phyloP scores from a whole-genome alignment of 2,329 filamentous ascomycete species.

The Diaporthe aspalathi region DNA sequence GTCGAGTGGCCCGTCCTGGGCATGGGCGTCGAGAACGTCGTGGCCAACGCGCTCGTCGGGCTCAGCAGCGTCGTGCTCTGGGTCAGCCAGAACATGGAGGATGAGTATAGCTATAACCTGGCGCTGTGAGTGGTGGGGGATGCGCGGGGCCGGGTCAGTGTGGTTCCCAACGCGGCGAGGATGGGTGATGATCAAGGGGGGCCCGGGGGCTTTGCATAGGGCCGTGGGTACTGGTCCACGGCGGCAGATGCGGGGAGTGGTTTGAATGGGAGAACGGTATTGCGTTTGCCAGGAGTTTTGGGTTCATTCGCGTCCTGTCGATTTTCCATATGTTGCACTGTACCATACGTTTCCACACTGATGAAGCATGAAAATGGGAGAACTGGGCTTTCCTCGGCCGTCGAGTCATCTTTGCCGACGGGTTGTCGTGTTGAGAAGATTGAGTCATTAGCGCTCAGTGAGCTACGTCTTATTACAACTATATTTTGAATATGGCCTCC shows the following conservation, averaged over 20 bases:
- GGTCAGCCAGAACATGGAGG: constrained; percentile 79
- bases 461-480: constrained; percentile 31
- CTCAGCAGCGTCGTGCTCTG: constrained; percentile 73
- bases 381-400: neutral
- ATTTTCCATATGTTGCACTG: constrained; percentile 23
- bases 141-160: too few species aligned
- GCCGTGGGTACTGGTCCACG: neutral
- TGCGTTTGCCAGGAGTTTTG: constrained; percentile 20
- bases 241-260: neutral
- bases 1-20: constrained; percentile 70
- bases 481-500: neutral
- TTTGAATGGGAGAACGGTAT: constrained; percentile 8
- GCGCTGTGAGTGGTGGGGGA: constrained; percentile 58
- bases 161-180: neutral
- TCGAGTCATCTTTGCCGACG: neutral
- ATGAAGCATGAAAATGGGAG: constrained; percentile 19
- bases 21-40: constrained; percentile 75
- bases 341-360: constrained; percentile 21
- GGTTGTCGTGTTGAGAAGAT: constrained; percentile 3
- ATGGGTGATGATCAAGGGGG: neutral
- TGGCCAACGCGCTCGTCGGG: constrained; percentile 73
- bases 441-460: constrained; percentile 25
- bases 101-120: constrained; percentile 77
- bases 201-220: neutral
- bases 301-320: neutral